These are phyloP conservation scores for Selaginella tamariscina DNA, from an alignment of 75 land plant genomes.

Conservation along the genomic window DNA sequence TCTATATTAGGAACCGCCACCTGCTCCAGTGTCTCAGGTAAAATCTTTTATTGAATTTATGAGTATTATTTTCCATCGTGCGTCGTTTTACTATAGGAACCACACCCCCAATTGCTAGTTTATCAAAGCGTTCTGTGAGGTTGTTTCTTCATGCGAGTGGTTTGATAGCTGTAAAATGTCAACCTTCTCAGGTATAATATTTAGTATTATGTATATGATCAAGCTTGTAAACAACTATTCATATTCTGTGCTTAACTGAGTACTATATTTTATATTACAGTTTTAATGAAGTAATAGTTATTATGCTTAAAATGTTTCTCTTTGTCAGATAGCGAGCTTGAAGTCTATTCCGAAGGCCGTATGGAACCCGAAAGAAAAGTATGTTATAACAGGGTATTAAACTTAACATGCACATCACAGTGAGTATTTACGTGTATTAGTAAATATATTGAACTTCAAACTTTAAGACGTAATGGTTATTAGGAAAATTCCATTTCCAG, in stretches of 20 bases:
- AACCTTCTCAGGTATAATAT: not conserved
- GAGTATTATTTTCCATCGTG: not conserved
- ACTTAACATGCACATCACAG: too few species aligned
- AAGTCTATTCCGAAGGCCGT: not conserved
- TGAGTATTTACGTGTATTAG: too few species aligned
- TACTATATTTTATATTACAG: too few species aligned
- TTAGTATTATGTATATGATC: too few species aligned
- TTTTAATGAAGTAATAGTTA: too few species aligned
- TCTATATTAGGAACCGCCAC: too few species aligned
- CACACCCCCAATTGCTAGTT: not conserved
- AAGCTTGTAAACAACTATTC: too few species aligned
- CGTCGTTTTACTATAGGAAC: not conserved
- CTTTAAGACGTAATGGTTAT: not conserved
- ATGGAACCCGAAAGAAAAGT: slow-evolving; percentile 1
- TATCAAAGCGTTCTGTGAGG: not conserved
- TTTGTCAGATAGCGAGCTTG: not conserved
- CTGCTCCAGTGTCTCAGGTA: too few species aligned
- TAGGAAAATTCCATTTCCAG: not conserved
- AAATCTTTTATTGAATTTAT: too few species aligned
- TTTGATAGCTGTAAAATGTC: slow-evolving; percentile 1
- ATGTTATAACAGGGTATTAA: not conserved
- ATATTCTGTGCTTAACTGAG: slow-evolving; percentile 4
- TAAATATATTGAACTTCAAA: too few species aligned
- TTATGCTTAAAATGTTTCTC: too few species aligned
- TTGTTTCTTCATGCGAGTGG: slow-evolving; percentile 6